A percentile compares a stretch with the other conserved stretches of the same genome.
Conservation (phyloP, 495 filamentous ascomycete genomes). For the Xylaria nigripes region DNA sequence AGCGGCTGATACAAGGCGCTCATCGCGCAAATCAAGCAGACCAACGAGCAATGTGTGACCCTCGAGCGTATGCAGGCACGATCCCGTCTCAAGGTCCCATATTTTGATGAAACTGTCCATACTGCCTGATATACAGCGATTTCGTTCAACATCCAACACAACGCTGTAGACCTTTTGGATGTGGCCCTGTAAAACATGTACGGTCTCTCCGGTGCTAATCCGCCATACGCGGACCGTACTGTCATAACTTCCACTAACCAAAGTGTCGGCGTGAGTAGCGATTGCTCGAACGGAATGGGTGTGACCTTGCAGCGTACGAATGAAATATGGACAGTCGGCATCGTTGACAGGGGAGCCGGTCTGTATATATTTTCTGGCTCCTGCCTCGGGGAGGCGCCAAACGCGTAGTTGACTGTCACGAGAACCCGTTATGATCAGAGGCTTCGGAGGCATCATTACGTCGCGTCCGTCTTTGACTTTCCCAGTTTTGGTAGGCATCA, state of each 20-base stretch:
- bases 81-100: conserved; percentile 89
- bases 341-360: conserved; percentile 68
- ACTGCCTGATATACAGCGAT: conserved; percentile 92
- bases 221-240: conserved; percentile 95
- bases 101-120: conserved; percentile 99
- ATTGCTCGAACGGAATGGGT: conserved; percentile 96
- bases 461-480: conserved; percentile 61
- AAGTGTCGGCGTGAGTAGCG: conserved; percentile 86
- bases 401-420: conserved; percentile 90
- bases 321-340: conserved; percentile 84
- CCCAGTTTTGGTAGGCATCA: conserved; percentile 76
- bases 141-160: conserved; percentile 83
- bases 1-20: conserved; percentile 87
- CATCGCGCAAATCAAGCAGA: conserved; percentile 76
- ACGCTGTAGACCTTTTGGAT: conserved; percentile 95
- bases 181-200: conserved; percentile 83
- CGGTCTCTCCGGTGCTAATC: conserved; percentile 86
- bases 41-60: conserved; percentile 92
- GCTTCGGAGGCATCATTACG: conserved; percentile 83
- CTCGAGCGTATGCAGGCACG: conserved; percentile 81
- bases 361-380: conserved; percentile 66
- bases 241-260: conserved; percentile 99
- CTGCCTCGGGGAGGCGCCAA: conserved; percentile 86
- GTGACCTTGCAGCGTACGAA: conserved; percentile 80
- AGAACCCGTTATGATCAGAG: conserved; percentile 94